Conservation (phyloP, 2,329 filamentous ascomycete genomes). For the Colletotrichum sansevieriae region DNA sequence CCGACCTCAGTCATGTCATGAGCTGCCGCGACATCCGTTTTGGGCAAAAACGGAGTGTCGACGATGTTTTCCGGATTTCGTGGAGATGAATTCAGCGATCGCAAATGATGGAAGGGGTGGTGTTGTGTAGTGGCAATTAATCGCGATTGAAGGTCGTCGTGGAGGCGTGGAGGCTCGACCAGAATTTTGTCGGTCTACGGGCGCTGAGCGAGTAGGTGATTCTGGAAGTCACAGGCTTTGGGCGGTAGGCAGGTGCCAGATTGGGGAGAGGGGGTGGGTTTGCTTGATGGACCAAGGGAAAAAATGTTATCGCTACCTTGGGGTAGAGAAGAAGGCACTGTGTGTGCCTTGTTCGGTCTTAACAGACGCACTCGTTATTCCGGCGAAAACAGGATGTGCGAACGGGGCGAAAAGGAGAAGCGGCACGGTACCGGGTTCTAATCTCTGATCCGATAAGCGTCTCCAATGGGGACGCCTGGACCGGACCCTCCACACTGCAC, state of each 20-base stretch:
- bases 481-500: conserved; percentile 27
- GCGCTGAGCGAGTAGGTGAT: conserved; percentile 39
- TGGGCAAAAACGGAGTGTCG: conserved; percentile 69
- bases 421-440: conserved; percentile 27
- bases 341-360: conserved; percentile 11
- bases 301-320: conserved; percentile 43
- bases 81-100: conserved; percentile 48
- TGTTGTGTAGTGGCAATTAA: conserved; percentile 42
- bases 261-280: conserved; percentile 34
- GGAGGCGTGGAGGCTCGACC: conserved; percentile 42
- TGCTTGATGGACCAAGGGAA: conserved; percentile 37
- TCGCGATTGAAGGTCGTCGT: conserved; percentile 43
- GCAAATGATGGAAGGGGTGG: conserved; percentile 41
- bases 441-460: conserved; percentile 37
- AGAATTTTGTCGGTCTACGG: conserved; percentile 41
- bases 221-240: conserved; percentile 39
- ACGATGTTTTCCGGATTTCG: conserved; percentile 49
- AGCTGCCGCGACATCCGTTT: conserved; percentile 78
- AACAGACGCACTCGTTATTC: conserved; percentile 12
- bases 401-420: conserved; percentile 30
- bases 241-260: conserved; percentile 37
- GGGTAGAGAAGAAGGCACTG: conserved; percentile 22
- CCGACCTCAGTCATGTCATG: conserved; percentile 81
- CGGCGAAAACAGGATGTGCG: conserved; percentile 5
- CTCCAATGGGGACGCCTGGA: conserved; percentile 38